phyloP scores from a whole-genome alignment of 306 rosid species.

The Rosa multiflora region DNA sequence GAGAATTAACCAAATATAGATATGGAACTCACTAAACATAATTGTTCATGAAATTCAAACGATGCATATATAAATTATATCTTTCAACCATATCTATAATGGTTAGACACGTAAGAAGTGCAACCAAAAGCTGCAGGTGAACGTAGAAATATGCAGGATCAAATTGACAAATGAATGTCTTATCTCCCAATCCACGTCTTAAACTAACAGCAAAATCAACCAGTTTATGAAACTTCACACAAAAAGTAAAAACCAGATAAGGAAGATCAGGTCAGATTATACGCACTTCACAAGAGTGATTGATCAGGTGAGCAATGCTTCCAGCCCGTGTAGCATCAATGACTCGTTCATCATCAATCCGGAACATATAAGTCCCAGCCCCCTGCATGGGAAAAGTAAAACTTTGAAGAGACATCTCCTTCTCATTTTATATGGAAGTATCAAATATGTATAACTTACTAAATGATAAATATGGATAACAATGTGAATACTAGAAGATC shows the following conservation, averaged over 20 bases:
- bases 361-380: conserved; percentile 98
- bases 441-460: neutral
- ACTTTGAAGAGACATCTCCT: neutral
- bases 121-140: neutral
- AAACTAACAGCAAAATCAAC: neutral
- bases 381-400: conserved; percentile 65
- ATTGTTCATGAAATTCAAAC: neutral
- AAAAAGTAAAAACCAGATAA: conserved; percentile 4
- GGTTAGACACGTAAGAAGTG: neutral
- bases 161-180: neutral
- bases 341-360: conserved; percentile 92
- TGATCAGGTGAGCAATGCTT: conserved; percentile 97
- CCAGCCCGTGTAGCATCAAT: conserved; percentile 99
- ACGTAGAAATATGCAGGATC: neutral
- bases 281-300: conserved; percentile 97
- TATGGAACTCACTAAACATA: neutral
- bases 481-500: neutral
- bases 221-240: neutral
- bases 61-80: neutral
- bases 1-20: neutral
- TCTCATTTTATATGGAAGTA: neutral
- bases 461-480: neutral
- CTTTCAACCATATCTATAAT: neutral
- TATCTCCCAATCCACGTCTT: neutral
- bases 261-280: conserved; percentile 18